A percentile compares a stretch with the other conserved stretches of the same genome.
phyloP scores from a whole-genome alignment of 139 green algal species.

The Coelastrella sp. region DNA sequence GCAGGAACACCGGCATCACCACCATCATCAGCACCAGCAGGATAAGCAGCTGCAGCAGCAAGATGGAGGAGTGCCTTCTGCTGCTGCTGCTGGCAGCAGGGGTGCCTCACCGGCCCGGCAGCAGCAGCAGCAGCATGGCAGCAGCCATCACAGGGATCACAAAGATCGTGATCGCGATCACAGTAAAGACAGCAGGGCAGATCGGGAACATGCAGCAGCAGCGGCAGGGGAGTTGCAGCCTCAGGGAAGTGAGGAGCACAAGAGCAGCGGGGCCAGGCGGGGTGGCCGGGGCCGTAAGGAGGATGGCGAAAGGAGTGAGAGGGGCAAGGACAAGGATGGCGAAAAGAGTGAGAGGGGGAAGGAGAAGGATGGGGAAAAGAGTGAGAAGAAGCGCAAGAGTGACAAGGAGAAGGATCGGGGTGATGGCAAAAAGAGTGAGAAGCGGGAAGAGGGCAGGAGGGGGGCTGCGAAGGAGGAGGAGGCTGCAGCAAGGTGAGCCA shows the following conservation, averaged over 20 bases:
- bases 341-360: neutral
- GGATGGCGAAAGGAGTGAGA: neutral
- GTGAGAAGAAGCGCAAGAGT: slow-evolving; percentile 2
- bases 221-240: neutral
- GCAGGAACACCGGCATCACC: neutral
- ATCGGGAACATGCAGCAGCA: neutral
- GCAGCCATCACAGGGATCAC: neutral
- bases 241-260: neutral
- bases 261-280: neutral
- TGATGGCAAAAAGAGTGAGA: slow-evolving; percentile 9
- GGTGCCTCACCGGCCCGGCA: slow-evolving; percentile 7
- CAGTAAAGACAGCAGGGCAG: neutral
- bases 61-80: neutral
- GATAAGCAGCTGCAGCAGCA: slow-evolving; percentile 15
- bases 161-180: neutral
- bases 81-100: slow-evolving; percentile 13
- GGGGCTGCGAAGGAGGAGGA: neutral
- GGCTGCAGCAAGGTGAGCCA: neutral
- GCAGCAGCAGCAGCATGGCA: neutral
- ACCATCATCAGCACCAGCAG: neutral
- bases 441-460: neutral
- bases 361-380: neutral
- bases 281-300: neutral
- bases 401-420: neutral
- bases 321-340: neutral